A percentile compares a stretch with the other conserved stretches of the same genome.
Evolutionary conservation across 179 eudicot genomes (phyloP).

Genomic region (Nepenthes alata): DNA sequence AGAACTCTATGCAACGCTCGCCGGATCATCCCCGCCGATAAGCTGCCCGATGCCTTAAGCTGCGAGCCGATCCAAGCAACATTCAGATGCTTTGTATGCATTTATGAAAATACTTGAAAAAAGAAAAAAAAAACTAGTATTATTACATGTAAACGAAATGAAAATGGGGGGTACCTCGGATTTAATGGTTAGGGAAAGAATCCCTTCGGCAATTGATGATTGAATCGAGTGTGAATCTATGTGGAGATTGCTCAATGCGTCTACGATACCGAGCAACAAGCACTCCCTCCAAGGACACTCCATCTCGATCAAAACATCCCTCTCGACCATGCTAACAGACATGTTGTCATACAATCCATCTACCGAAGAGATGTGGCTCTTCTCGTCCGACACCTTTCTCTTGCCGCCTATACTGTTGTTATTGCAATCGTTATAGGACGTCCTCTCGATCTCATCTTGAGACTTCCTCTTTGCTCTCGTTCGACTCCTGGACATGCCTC

Average conservation of each 20-base stretch:
- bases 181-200: constrained; percentile 36
- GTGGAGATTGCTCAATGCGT: constrained; percentile 29
- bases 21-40: constrained; percentile 34
- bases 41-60: constrained; percentile 26
- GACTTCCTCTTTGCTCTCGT: constrained; percentile 15
- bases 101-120: neutral
- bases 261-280: constrained; percentile 45
- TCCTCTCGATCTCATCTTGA: constrained; percentile 4
- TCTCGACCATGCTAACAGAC: constrained; percentile 24
- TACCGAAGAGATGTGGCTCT: constrained; percentile 5
- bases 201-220: constrained; percentile 45
- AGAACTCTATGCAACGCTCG: constrained; percentile 42
- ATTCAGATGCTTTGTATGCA: neutral
- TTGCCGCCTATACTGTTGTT: too few relatives aligned
- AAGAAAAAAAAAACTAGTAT: too few relatives aligned
- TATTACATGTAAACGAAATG: neutral
- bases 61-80: constrained; percentile 14
- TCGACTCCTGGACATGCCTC: constrained; percentile 11
- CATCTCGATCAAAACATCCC: constrained; percentile 36
- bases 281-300: constrained; percentile 48
- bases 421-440: too few relatives aligned
- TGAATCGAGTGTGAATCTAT: constrained; percentile 49
- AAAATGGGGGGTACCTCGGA: constrained; percentile 31
- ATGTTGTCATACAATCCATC: constrained; percentile 18
- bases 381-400: too few relatives aligned